Base-by-base conservation (phyloP, 2,329 filamentous ascomycete genomes). In the Dactylellina drechsleri region DNA sequence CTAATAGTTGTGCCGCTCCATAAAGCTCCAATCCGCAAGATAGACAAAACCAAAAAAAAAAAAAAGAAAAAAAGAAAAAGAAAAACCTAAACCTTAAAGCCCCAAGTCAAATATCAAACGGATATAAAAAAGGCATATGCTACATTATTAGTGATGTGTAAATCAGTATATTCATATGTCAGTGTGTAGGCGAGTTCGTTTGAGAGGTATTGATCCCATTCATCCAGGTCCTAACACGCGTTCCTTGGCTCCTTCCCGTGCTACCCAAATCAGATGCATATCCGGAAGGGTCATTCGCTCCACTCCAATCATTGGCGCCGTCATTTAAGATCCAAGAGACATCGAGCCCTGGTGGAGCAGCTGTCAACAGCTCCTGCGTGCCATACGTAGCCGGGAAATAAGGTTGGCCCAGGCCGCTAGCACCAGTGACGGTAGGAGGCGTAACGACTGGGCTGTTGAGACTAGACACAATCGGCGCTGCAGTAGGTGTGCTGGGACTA, bases 371-470 rank as follows among this genome's bases (percentile, higher is more conserved):
- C 13, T 73, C 68, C 23, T 73, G 68, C 2, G 68, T 73, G 3
- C 61, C 68, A 43, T 73, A 73, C 1, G 61, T 73, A 49, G 68
- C 53, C 15, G 68, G 60, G 8, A 73, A 61, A 36, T 73, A 73
- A 2, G 61, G 47, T n/a, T 60, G 68, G 4, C 52, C 68, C 5
- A 66, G 13, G 18, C 43, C 31, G n/a, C 57, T 28, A 15, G 43
- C 13, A 12, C 49, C 23, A 23, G 36, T 43, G 8, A 26, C 54
- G 4, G 47, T 23, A 0, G 68, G 68, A 5, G 68, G 68, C 20
- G 68, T 73, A 7, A 73, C 68, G 16, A 66, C 68, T 3, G 68
- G 68, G 10, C 68, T 73, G 40, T 73, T 73, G 0, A 73, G 56
- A 15, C 52, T 66, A 10, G 68, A 73, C 1, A 66, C 61, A 16